A percentile compares a stretch with the other conserved stretches of the same genome.
Evolutionary conservation across 306 rosid genomes (phyloP).

Genomic region (Prunus armeniaca): DNA sequence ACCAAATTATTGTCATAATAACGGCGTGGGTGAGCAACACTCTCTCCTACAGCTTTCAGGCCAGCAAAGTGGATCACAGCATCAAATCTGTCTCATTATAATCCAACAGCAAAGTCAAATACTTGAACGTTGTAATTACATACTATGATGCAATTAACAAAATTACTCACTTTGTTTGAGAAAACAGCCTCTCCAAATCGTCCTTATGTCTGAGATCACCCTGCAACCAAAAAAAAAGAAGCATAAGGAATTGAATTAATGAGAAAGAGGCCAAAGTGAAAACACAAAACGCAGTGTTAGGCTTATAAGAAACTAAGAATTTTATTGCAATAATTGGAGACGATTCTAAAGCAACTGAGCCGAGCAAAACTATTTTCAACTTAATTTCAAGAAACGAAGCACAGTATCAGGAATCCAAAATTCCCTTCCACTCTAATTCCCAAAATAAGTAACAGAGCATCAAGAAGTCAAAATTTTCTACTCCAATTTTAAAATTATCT

Average conservation of each 20-base stretch:
- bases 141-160: not conserved
- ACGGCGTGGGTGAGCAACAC: slow-evolving; percentile 67
- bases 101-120: not conserved
- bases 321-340: not conserved
- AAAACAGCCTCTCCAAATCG: slow-evolving; percentile 75
- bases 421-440: not conserved
- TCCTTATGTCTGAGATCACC: slow-evolving; percentile 74
- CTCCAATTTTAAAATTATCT: not conserved
- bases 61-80: slow-evolving; percentile 96
- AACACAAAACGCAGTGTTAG: not conserved
- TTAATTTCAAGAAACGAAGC: not conserved
- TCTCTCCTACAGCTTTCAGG: slow-evolving; percentile 86
- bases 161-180: slow-evolving; percentile 46
- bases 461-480: not conserved
- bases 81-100: slow-evolving; percentile 53
- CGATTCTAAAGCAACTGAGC: not conserved
- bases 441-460: not conserved
- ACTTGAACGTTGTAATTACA: not conserved
- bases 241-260: not conserved
- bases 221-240: slow-evolving; percentile 27
- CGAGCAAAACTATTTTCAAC: not conserved
- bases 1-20: slow-evolving; percentile 68
- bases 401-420: not conserved
- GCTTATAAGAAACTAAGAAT: not conserved
- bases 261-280: not conserved